phyloP scores from a whole-genome alignment of 2,329 filamentous ascomycete genomes.

The Penicillium brevicompactum region DNA sequence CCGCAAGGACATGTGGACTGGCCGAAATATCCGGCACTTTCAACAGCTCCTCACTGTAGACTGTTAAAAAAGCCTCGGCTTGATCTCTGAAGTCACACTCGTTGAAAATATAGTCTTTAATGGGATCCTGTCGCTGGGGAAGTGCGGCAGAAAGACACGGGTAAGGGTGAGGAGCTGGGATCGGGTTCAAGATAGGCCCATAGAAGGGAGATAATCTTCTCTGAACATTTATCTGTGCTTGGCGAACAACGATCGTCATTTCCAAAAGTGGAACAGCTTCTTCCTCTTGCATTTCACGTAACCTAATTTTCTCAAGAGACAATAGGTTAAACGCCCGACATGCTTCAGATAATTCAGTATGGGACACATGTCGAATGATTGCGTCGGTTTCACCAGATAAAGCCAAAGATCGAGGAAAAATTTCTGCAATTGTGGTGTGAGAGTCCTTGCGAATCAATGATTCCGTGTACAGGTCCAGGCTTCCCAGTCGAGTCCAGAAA shows the following conservation, averaged over 20 bases:
- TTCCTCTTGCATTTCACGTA: background rate
- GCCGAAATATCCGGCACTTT: conserved; percentile 2
- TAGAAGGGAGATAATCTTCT: background rate
- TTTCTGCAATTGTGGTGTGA: conserved; percentile 11
- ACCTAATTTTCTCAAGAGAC: background rate
- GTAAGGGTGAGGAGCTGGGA: background rate
- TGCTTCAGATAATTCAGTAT: background rate
- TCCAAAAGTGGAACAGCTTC: background rate
- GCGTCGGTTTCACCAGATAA: conserved; percentile 16
- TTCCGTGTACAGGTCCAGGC: background rate
- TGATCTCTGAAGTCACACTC: conserved; percentile 17
- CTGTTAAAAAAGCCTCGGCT: conserved; percentile 18
- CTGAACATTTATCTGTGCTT: background rate
- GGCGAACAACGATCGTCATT: background rate
- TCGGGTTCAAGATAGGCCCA: background rate
- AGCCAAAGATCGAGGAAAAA: conserved; percentile 12
- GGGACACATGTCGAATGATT: background rate
- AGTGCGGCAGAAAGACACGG: background rate
- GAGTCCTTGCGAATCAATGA: background rate
- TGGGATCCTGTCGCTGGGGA: background rate
- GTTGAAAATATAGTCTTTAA: background rate
- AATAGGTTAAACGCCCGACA: conserved; percentile 4
- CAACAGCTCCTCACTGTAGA: conserved; percentile 22
- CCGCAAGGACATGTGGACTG: conserved; percentile 29
- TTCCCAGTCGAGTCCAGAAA: conserved; percentile 13